Percentiles rank a stretch among this genome's conserved stretches.
These are phyloP conservation scores for Coniella vitis DNA, from an alignment of 2,329 filamentous ascomycete genomes.

Conservation along the genomic window DNA sequence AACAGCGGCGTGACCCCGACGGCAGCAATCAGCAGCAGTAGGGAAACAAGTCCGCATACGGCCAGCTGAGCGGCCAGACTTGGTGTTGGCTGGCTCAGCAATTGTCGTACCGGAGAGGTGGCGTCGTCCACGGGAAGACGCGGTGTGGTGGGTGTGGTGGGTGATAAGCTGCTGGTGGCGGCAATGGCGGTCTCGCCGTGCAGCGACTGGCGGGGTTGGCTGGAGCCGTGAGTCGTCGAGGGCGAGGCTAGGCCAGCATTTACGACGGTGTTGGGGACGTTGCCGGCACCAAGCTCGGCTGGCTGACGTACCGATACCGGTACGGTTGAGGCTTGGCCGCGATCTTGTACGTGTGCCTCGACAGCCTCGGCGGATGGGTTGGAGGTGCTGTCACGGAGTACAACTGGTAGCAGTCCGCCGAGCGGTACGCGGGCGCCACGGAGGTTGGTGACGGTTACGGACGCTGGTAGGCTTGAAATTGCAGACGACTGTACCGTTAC, in stretches of 20 bases:
- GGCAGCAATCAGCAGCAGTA: slow-evolving; percentile 9
- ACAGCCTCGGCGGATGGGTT: too few species aligned
- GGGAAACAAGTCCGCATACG: slow-evolving; percentile 15
- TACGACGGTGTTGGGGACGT: neutral
- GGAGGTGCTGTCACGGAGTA: neutral
- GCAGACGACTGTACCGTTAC: neutral
- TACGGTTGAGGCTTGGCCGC: neutral
- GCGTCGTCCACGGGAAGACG: neutral
- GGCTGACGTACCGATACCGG: neutral
- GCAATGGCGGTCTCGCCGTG: slow-evolving; percentile 1
- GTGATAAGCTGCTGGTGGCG: slow-evolving; percentile 9
- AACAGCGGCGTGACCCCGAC: slow-evolving; percentile 11
- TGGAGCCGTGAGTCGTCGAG: neutral
- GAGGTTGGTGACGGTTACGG: neutral
- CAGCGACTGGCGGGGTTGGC: slow-evolving; percentile 2
- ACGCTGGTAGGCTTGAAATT: neutral
- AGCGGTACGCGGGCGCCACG: neutral
- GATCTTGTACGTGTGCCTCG: neutral
- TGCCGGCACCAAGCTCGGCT: neutral
- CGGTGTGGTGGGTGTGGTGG: neutral
- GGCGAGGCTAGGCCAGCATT: slow-evolving; percentile 3
- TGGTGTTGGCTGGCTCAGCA: neutral
- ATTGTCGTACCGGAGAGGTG: slow-evolving; percentile 11
- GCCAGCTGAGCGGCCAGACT: slow-evolving; percentile 7
- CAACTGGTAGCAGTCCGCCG: neutral